phyloP scores from a whole-genome alignment of 441 rosid species.

The Pelargonium australe region DNA sequence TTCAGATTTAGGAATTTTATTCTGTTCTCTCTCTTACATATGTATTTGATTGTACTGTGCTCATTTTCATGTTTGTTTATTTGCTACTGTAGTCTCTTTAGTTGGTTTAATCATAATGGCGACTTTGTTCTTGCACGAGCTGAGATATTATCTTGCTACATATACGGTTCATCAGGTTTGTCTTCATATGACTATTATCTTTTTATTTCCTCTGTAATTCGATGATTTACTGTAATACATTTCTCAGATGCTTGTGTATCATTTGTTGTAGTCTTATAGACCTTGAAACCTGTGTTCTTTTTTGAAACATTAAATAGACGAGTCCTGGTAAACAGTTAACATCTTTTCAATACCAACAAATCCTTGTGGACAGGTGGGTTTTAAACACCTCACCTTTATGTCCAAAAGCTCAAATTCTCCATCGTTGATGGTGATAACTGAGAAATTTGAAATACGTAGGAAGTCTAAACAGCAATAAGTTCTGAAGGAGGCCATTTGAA shows the following conservation, averaged over 20 bases:
- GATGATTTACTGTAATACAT: neutral
- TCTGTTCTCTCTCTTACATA: neutral
- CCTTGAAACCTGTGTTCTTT: too few species aligned
- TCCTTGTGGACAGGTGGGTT: too few species aligned
- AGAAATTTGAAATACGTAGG: too few species aligned
- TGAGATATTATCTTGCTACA: slow-evolving; percentile 63
- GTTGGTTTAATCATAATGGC: slow-evolving; percentile 81
- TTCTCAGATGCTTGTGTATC: neutral
- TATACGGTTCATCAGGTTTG: slow-evolving; percentile 86
- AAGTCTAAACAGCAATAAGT: too few species aligned
- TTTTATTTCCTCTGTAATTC: too few species aligned
- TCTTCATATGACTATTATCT: neutral
- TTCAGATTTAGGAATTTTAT: neutral
- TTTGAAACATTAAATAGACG: too few species aligned
- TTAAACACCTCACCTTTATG: too few species aligned
- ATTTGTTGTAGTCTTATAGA: neutral
- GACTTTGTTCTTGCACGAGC: slow-evolving; percentile 82
- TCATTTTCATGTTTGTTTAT: neutral
- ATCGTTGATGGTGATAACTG: too few species aligned
- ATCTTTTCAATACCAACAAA: too few species aligned
- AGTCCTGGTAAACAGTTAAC: too few species aligned
- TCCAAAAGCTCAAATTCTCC: too few species aligned
- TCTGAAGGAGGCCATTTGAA: too few species aligned
- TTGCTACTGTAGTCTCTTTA: slow-evolving; percentile 52
- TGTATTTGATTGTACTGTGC: neutral